Percentiles rank a stretch among this genome's conserved stretches.
phyloP scores from a whole-genome alignment of 176 grass and related monocot genomes.

The Zea luxurians region DNA sequence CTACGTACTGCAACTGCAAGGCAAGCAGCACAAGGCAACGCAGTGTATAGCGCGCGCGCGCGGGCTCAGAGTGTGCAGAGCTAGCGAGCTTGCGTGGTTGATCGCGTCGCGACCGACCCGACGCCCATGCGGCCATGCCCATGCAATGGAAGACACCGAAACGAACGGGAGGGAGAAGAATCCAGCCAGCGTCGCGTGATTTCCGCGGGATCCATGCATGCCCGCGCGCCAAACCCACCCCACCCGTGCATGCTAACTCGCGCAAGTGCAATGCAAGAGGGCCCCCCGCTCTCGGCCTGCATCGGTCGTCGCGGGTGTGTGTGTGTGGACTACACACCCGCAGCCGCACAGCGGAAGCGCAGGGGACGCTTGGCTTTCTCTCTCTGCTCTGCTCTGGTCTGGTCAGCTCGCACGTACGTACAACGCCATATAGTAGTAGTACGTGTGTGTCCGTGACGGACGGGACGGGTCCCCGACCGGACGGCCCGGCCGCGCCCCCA shows the following conservation, averaged over 20 bases:
- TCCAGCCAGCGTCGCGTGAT: constrained; percentile 32
- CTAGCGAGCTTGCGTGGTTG: constrained; percentile 7
- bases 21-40: background rate
- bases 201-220: constrained; percentile 52
- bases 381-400: background rate
- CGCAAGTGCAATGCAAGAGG: too few species aligned
- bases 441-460: background rate
- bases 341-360: too few species aligned
- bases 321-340: too few species aligned
- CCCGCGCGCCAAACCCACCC: too few species aligned
- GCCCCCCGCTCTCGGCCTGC: too few species aligned
- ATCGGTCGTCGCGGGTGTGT: too few species aligned
- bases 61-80: background rate
- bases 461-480: background rate
- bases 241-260: background rate
- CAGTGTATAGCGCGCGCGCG: background rate
- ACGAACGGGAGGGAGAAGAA: background rate
- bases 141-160: background rate
- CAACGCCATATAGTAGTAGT: too few species aligned
- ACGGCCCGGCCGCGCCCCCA: background rate
- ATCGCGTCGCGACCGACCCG: background rate
- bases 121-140: background rate
- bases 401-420: background rate
- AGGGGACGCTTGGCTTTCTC: too few species aligned
- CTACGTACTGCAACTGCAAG: too few species aligned